phyloP scores from a whole-genome alignment of 352 stramenopile genomes.

The Phytophthora brassicae region DNA sequence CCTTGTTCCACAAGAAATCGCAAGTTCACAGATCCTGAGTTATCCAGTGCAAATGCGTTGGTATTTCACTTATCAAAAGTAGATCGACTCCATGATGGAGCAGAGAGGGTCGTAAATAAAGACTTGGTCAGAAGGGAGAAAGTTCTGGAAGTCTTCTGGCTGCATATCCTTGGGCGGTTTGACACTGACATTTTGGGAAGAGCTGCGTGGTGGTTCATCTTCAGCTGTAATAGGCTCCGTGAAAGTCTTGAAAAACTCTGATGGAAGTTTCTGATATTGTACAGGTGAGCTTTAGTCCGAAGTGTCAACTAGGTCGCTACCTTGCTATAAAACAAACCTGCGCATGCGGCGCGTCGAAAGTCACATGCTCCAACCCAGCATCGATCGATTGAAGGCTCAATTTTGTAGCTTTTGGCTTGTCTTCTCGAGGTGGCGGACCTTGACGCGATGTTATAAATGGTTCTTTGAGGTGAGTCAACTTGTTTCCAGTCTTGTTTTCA shows the following conservation, averaged over 20 bases:
- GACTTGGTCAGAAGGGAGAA: slow-evolving; percentile 1
- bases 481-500: neutral
- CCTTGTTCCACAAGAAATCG: too few relatives aligned
- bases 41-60: too few relatives aligned
- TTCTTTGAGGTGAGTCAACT: neutral
- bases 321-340: slow-evolving; percentile 21
- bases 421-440: neutral
- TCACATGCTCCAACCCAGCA: neutral
- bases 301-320: too few relatives aligned
- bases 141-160: neutral
- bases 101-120: slow-evolving; percentile 17
- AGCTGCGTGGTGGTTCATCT: slow-evolving; percentile 2
- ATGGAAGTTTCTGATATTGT: neutral
- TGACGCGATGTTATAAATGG: neutral
- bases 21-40: too few relatives aligned
- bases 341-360: neutral
- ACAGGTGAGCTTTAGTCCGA: neutral
- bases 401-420: neutral
- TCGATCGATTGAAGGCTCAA: neutral
- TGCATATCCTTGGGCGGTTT: neutral
- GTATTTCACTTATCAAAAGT: too few relatives aligned
- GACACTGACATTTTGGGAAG: neutral
- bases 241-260: neutral
- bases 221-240: neutral
- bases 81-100: slow-evolving; percentile 23